These are phyloP conservation scores for Penicillium expansum DNA, from an alignment of 2,329 filamentous ascomycete genomes.

Conservation along the genomic window DNA sequence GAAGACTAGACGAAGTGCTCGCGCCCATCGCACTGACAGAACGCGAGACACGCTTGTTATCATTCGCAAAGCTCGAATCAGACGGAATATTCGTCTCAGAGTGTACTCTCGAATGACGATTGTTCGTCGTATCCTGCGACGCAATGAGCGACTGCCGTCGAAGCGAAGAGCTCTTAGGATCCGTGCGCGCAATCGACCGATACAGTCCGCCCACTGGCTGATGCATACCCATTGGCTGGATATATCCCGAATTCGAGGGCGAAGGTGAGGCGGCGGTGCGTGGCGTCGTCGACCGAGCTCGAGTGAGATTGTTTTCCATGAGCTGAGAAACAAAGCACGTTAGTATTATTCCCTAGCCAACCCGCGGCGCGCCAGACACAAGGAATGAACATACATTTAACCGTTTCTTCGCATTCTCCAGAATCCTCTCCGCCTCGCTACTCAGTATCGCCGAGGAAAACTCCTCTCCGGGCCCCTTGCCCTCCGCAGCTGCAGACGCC, in stretches of 20 bases:
- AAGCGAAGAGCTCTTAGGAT: constrained; percentile 47
- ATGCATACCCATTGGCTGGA: constrained; percentile 28
- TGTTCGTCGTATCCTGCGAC: constrained; percentile 37
- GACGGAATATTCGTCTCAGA: constrained; percentile 59
- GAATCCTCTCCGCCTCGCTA: constrained; percentile 80
- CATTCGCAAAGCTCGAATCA: constrained; percentile 29
- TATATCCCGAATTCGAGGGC: constrained; percentile 17
- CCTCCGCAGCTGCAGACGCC: constrained; percentile 39
- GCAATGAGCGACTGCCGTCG: constrained; percentile 40
- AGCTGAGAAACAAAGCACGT: constrained; percentile 53
- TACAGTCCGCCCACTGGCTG: constrained; percentile 44
- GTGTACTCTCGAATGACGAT: constrained; percentile 58
- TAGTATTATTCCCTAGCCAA: constrained; percentile 14
- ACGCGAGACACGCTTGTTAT: constrained; percentile 51
- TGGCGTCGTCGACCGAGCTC: constrained; percentile 70
- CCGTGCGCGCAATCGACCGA: constrained; percentile 41
- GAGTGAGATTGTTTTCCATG: constrained; percentile 87
- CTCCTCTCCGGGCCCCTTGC: constrained; percentile 54
- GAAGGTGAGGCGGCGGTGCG: constrained; percentile 50
- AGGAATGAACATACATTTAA: constrained; percentile 65
- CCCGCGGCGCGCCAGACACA: not conserved
- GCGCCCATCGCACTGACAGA: constrained; percentile 60
- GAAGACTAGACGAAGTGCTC: constrained; percentile 31
- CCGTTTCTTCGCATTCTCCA: constrained; percentile 87
- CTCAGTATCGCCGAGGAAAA: constrained; percentile 74